Conservation (phyloP, 2,329 filamentous ascomycete species). For the Claviceps lovelessii region DNA sequence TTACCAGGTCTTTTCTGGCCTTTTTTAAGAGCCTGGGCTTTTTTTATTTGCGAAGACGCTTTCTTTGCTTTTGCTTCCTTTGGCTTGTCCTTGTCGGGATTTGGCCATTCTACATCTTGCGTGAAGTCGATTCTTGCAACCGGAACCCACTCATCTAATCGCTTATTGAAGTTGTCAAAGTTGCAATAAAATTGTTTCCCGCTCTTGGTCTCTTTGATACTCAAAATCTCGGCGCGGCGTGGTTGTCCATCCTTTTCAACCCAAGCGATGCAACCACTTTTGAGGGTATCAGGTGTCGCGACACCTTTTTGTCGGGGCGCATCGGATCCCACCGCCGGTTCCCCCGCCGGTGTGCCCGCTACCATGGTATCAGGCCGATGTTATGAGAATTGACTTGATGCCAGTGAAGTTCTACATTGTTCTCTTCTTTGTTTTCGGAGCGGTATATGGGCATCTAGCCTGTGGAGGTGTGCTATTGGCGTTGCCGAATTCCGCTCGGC, state of each 20-base stretch:
- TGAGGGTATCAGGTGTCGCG: slow-evolving; percentile 70
- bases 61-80: slow-evolving; percentile 69
- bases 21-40: slow-evolving; percentile 43
- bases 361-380: slow-evolving; percentile 33
- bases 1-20: slow-evolving; percentile 40
- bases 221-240: slow-evolving; percentile 90
- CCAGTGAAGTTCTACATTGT: not conserved
- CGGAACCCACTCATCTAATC: slow-evolving; percentile 71
- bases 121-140: slow-evolving; percentile 69
- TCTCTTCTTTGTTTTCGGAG: not conserved
- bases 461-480: not conserved
- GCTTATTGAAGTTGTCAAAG: slow-evolving; percentile 96
- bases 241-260: slow-evolving; percentile 62
- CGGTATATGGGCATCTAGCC: not conserved
- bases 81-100: slow-evolving; percentile 67
- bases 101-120: slow-evolving; percentile 92
- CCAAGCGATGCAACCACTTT: slow-evolving; percentile 45
- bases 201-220: slow-evolving; percentile 79
- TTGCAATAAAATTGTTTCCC: slow-evolving; percentile 88
- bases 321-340: slow-evolving; percentile 41
- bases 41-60: slow-evolving; percentile 42
- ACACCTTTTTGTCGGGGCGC: slow-evolving; percentile 56
- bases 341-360: slow-evolving; percentile 32
- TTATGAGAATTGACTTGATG: not conserved
- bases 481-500: not conserved